Evolutionary conservation across 108 stramenopile species (phyloP).

Genomic region (Hondaea fermentalgiana): DNA sequence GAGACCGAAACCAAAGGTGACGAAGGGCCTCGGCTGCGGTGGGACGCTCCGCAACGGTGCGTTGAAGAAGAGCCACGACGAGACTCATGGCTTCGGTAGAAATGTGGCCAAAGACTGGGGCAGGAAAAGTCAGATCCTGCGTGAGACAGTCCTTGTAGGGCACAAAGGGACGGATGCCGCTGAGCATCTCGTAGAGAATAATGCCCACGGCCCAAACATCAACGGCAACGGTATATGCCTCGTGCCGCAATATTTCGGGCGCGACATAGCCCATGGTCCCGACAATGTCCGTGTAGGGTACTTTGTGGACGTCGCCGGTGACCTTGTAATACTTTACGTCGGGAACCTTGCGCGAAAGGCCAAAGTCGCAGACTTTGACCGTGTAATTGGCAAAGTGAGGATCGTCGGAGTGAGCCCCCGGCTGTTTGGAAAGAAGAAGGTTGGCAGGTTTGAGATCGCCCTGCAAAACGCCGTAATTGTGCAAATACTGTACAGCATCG

Average conservation of each 20-base stretch:
- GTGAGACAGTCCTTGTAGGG: neutral
- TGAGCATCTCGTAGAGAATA: constrained; percentile 84
- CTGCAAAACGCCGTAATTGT: constrained; percentile 2
- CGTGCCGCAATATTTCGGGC: constrained; percentile 25
- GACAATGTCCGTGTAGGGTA: constrained; percentile 66
- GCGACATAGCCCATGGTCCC: constrained; percentile 70
- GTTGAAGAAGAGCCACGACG: neutral
- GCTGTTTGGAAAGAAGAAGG: neutral
- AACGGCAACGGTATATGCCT: constrained; percentile 32
- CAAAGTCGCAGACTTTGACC: constrained; percentile 96
- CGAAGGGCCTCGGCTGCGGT: neutral
- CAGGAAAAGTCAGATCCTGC: neutral
- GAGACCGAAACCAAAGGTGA: neutral
- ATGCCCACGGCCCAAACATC: constrained; percentile 96
- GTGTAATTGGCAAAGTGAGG: constrained; percentile 22
- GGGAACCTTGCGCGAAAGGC: constrained; percentile 76
- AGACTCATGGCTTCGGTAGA: neutral
- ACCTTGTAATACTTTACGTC: constrained; percentile 37
- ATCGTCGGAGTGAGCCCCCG: neutral
- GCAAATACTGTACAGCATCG: constrained; percentile 9
- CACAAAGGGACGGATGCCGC: constrained; percentile 62
- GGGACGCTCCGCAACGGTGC: neutral
- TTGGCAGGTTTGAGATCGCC: constrained; percentile 28
- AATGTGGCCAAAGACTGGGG: neutral
- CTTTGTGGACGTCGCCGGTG: constrained; percentile 20